Percentiles rank a stretch among this genome's conserved stretches.
Conservation (phyloP, 2,329 filamentous ascomycete genomes). For the Aspergillus caelatus region DNA sequence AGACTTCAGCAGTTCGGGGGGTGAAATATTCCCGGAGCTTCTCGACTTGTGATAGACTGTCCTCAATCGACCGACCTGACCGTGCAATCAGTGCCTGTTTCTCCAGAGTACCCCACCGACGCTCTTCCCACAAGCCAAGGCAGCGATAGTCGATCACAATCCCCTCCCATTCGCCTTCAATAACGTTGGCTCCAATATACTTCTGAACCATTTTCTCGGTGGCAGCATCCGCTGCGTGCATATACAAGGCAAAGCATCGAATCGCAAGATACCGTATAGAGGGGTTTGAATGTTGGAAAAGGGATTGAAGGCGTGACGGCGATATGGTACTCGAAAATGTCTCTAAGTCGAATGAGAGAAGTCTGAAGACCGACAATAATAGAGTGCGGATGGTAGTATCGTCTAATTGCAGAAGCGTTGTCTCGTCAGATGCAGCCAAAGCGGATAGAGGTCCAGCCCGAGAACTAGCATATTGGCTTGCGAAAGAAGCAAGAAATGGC, state of each 20-base stretch:
- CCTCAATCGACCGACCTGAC: constrained; percentile 23
- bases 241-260: constrained; percentile 75
- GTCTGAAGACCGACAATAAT: constrained; percentile 73
- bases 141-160: constrained; percentile 77
- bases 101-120: constrained; percentile 52
- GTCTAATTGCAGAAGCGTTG: constrained; percentile 37
- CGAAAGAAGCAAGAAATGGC: constrained; percentile 74
- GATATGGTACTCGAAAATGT: constrained; percentile 68
- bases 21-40: constrained; percentile 51
- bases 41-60: constrained; percentile 30
- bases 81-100: constrained; percentile 28
- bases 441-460: constrained; percentile 37
- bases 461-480: constrained; percentile 54
- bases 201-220: constrained; percentile 70
- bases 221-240: constrained; percentile 78
- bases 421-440: constrained; percentile 33
- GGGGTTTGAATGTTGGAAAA: constrained; percentile 63
- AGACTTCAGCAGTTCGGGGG: constrained; percentile 65
- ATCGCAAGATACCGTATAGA: constrained; percentile 79
- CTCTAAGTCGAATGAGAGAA: constrained; percentile 74
- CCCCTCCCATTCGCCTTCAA: constrained; percentile 76
- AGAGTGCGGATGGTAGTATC: constrained; percentile 46
- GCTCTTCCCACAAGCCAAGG: constrained; percentile 65
- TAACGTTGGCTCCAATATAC: constrained; percentile 64
- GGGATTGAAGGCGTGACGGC: constrained; percentile 66